Base-by-base conservation (phyloP, 2,329 filamentous ascomycete genomes). In the Paramyrothecium sp. region DNA sequence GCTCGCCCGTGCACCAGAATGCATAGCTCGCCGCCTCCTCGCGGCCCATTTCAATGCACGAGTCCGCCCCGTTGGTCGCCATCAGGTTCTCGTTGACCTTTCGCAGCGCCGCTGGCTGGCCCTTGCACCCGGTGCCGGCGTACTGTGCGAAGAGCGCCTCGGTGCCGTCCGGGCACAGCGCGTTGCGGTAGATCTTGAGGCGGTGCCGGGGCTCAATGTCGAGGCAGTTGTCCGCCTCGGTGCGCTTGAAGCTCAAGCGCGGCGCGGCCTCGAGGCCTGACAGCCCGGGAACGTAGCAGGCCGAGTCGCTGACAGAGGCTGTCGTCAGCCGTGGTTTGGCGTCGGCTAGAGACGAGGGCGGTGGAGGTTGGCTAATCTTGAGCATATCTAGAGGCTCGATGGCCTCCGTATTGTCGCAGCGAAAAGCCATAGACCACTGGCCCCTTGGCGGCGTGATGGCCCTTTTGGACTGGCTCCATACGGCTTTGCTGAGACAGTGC, bases 1-100 rank as follows among this genome's bases (percentile, higher is more conserved):
- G 7, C n/a, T 58, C 50, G 11, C 54, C 58, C 5, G 34, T 55
- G 34, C 60, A 60, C 53, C 56, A 58, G n/a, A 59, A 59, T 3
- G 58, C 44, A 44, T 61, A 61, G 19, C 60, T 58, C 7, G 51
- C 55, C 3, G 46, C 44, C 3, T 54, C 44, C n/a, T 57, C 50
- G 8, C 58, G 55, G 11, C 56, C 58, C 58, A 58, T 60, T 4
- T 53, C 12, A 21, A 61, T 56, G 12, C 55, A 60, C 2, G 50
- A 46, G 8, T 51, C 22, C 7, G 49, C 49, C 2, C 23, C 17
- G n/a, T 56, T 58, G 8, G 30, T 44, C 17, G 52, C 38, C 38
- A 44, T 44, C 7, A 44, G n/a, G n/a, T 7, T 19, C 13, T 44
- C 38, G n/a, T 5, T 16, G 13, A 44, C 38, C 13, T 44, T 12